Evolutionary conservation across 2,329 filamentous ascomycete species (phyloP).

Genomic region (Tolypocladium guangdongense): DNA sequence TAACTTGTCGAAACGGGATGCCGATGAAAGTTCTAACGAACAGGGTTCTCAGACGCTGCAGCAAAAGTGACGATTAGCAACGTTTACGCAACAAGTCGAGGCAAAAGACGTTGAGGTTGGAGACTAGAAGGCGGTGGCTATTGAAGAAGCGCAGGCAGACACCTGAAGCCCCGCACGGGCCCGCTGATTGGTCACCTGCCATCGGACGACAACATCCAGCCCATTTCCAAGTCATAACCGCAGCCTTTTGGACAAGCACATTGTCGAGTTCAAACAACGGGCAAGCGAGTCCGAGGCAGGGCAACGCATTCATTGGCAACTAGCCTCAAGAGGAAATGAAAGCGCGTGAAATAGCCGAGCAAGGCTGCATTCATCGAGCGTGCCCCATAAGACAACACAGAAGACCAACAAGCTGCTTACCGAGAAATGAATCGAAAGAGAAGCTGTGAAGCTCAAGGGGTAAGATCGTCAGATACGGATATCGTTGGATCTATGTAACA

Average conservation of each 20-base stretch:
- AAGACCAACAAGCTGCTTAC: not conserved
- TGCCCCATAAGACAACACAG: too few relatives aligned
- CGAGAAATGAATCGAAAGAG: not conserved
- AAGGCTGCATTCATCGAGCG: not conserved
- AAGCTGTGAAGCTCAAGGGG: not conserved
- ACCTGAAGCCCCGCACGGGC: not conserved
- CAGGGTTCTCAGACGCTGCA: not conserved
- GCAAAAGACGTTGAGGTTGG: not conserved
- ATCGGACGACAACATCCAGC: not conserved
- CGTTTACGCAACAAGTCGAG: not conserved
- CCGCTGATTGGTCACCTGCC: not conserved
- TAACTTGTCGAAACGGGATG: not conserved
- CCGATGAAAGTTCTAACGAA: not conserved
- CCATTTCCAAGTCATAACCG: not conserved
- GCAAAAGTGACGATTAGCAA: not conserved
- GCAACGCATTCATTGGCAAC: not conserved
- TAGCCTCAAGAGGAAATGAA: not conserved
- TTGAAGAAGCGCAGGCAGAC: not conserved
- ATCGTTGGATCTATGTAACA: constrained; percentile 11
- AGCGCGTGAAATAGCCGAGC: not conserved
- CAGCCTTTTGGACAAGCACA: not conserved
- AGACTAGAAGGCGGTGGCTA: not conserved
- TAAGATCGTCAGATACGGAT: constrained; percentile 10
- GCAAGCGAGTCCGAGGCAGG: not conserved
- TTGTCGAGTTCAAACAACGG: not conserved